Conservation (phyloP, 2,329 filamentous ascomycete species). For the Furcasterigmium furcatum region DNA sequence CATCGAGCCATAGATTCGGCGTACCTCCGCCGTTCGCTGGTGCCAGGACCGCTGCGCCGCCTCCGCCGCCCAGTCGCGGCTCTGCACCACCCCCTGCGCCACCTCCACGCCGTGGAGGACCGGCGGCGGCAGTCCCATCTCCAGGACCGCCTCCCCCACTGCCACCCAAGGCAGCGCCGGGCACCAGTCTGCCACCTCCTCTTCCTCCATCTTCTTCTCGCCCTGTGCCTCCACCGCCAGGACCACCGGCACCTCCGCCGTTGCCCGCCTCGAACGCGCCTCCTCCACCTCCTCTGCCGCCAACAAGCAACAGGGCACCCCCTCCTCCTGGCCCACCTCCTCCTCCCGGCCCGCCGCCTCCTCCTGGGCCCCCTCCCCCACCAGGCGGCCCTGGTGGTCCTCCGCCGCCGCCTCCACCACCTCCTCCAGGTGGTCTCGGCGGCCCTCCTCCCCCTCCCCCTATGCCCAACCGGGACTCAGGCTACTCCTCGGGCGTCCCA, state of each 20-base stretch:
- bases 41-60: constrained; percentile 59
- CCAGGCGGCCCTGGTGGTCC: constrained; percentile 32
- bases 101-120: constrained; percentile 38
- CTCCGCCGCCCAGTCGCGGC: constrained; percentile 71
- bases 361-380: constrained; percentile 32
- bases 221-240: constrained; percentile 50
- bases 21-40: constrained; percentile 80
- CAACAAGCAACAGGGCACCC: constrained; percentile 25
- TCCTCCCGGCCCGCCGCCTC: constrained; percentile 25
- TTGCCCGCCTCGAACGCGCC: constrained; percentile 24
- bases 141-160: constrained; percentile 35
- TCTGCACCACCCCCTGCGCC: constrained; percentile 72
- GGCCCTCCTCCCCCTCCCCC: constrained; percentile 49
- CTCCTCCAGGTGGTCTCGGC: constrained; percentile 29
- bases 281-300: constrained; percentile 34
- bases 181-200: constrained; percentile 37
- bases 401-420: constrained; percentile 30
- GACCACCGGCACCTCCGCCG: constrained; percentile 33
- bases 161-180: constrained; percentile 41
- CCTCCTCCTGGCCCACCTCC: constrained; percentile 42
- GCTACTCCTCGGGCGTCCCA: constrained; percentile 52
- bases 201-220: constrained; percentile 49
- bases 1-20: constrained; percentile 56
- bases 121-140: constrained; percentile 23
- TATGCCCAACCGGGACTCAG: constrained; percentile 56